Base-by-base conservation (phyloP, 2,329 filamentous ascomycete species). In the Ascomycota sp. region DNA sequence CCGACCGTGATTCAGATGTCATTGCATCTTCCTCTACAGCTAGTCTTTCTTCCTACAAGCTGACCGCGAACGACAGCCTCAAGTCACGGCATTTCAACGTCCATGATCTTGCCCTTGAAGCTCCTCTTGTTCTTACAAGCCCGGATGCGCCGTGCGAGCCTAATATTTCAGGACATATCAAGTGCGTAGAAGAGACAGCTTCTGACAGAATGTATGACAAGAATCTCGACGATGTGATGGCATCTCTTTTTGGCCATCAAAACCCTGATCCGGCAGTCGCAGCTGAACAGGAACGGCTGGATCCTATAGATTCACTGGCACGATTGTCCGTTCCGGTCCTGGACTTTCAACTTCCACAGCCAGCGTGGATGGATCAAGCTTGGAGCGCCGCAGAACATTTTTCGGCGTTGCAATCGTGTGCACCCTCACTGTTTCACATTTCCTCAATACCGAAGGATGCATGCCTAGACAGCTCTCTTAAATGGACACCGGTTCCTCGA, bases 251-350 rank as follows among this genome's bases (percentile, higher is more conserved):
- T 6, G 29, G 44, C 9, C 34, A 36, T 2, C 39, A 39, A 16
- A 36, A 38, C 10, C 26, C 31, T 7, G 35, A 36, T 10, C 32
- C 34, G 8, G 36, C 39, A 13, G 34, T n/a, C 6, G 32, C 37
- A 11, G 30, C 44, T 6, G 46, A 48, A 27, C 44, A 50, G 35
- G 54, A 57, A 29, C 39, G 40, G 9, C 31, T 52, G 1, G 39
- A 49, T 16, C 37, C 42, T 13, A 31, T 37, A 6, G 43, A 49
- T 11, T 42, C 45, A 4, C 36, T 44, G 1, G 37, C 49, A 6
- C 43, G 51, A 24, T 30, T 55, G 13, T 37, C 42, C 2, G 42
- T 52, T 29, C 51, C 52, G 6, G 27, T 36, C 7, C 31, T 53
- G 21, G 38, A 47, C 25, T 53, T 52, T 29, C 37, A 38, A 2